Evolutionary conservation across 2,329 filamentous ascomycete genomes (phyloP).

Genomic region (Chrysosporium queenslandicum): DNA sequence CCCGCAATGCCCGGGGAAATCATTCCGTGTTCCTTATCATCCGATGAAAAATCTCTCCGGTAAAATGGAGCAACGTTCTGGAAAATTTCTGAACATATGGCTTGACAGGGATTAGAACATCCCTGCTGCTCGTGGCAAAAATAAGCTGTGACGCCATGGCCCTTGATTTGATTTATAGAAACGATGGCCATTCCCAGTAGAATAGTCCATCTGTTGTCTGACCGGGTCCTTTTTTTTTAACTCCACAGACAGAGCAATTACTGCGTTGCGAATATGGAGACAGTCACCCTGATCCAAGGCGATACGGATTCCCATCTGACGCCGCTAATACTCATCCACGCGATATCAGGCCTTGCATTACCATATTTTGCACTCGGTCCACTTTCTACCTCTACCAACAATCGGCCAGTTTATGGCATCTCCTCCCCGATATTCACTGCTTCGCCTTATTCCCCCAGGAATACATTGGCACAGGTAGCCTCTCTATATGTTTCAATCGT

Average conservation of each 20-base stretch:
- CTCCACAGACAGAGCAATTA: no score
- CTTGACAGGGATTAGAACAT: no score
- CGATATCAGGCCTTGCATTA: conserved; percentile 19
- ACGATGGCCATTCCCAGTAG: no score
- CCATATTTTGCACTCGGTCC: conserved; percentile 20
- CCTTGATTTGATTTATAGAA: no score
- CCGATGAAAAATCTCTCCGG: not conserved
- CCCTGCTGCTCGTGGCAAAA: no score
- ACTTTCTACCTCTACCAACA: conserved; percentile 12
- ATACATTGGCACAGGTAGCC: conserved; percentile 17
- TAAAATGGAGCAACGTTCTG: no score
- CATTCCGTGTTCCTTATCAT: not conserved
- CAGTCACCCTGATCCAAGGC: conserved; percentile 20
- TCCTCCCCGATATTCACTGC: conserved; percentile 19
- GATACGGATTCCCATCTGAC: conserved; percentile 15
- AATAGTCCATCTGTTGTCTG: no score
- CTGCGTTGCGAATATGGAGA: conserved; percentile 13
- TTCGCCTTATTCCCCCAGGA: conserved; percentile 14
- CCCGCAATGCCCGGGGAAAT: no score
- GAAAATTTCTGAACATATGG: no score
- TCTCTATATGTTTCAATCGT: conserved; percentile 18
- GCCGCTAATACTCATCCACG: conserved; percentile 20
- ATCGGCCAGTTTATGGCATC: conserved; percentile 20
- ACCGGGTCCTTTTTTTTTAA: no score
- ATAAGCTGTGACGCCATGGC: no score